phyloP scores from a whole-genome alignment of 148 eudicot species.

The Rhododendron vialii region DNA sequence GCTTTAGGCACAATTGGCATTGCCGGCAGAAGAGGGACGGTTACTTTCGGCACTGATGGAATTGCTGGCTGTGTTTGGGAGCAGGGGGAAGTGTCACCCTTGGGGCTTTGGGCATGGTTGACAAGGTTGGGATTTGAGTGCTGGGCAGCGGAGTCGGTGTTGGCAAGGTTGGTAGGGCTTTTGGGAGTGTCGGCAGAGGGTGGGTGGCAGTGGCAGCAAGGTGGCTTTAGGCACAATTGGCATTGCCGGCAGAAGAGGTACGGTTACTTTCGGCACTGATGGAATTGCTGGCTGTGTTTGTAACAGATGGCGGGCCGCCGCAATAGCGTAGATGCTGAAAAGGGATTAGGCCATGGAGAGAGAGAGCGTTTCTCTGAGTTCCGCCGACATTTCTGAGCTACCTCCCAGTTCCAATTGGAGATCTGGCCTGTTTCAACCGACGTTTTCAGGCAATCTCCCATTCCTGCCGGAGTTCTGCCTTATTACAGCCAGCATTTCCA shows the following conservation, averaged over 20 bases:
- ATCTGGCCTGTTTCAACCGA: too few relatives aligned
- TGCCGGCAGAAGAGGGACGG: constrained; percentile 8
- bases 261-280: background rate
- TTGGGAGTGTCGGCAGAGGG: background rate
- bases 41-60: background rate
- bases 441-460: too few relatives aligned
- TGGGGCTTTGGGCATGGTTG: background rate
- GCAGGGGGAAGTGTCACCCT: constrained; percentile 3
- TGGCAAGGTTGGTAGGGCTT: background rate
- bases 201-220: constrained; percentile 4
- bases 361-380: too few relatives aligned
- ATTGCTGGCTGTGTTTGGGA: constrained; percentile 1
- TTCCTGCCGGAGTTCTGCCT: too few relatives aligned
- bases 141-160: background rate
- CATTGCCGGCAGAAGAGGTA: constrained; percentile 11
- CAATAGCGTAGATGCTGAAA: background rate
- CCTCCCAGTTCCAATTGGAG: too few relatives aligned
- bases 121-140: background rate
- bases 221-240: constrained; percentile 5
- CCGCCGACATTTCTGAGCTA: too few relatives aligned
- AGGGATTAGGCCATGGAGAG: too few relatives aligned
- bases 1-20: constrained; percentile 8
- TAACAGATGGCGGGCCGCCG: constrained; percentile 6
- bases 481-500: too few relatives aligned
- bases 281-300: background rate